Conservation (phyloP, 2,329 filamentous ascomycete species). For the Ophiostoma himal-ulmi region DNA sequence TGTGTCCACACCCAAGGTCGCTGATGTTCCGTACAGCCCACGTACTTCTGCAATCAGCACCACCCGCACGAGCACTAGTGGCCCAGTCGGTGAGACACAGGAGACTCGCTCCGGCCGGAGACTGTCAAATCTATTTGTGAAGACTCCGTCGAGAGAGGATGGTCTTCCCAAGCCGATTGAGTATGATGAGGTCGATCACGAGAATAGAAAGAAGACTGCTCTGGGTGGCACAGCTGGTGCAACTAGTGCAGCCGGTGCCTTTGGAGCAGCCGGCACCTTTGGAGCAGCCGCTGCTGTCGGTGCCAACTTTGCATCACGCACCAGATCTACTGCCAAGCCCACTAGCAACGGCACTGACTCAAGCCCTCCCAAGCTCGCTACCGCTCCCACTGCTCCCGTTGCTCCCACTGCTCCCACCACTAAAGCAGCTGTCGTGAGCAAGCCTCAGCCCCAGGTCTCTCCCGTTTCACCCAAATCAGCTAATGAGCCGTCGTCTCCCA, state of each 20-base stretch:
- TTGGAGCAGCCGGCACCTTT: no score
- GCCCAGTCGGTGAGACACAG: neutral
- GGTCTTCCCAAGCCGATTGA: neutral
- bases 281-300: constrained; percentile 12
- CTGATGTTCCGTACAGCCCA: neutral
- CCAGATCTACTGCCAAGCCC: neutral
- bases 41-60: neutral
- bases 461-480: constrained; percentile 10
- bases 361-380: neutral
- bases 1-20: neutral
- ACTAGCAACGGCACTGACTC: neutral
- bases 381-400: neutral
- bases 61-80: neutral
- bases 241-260: neutral
- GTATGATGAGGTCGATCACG: neutral
- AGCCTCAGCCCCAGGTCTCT: neutral
- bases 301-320: neutral
- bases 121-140: neutral
- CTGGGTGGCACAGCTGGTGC: neutral
- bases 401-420: neutral
- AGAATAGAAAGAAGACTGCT: neutral
- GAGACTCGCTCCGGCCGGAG: neutral
- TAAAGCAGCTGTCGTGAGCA: neutral
- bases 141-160: neutral
- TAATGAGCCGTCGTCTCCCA: constrained; percentile 19